Conservation (phyloP, 129 eudicot genomes). For the Flaveria bidentis region DNA sequence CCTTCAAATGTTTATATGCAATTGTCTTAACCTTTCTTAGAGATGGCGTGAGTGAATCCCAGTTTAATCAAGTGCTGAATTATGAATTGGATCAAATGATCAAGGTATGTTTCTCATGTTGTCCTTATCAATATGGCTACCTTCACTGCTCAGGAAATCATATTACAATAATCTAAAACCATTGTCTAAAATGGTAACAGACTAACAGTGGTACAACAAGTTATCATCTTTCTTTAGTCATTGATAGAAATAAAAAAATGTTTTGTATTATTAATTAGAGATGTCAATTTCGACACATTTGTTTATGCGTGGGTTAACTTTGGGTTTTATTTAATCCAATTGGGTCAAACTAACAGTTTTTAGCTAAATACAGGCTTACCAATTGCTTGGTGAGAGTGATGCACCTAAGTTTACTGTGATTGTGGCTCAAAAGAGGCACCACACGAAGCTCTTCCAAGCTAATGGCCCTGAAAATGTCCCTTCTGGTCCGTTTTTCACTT, state of each 20-base stretch:
- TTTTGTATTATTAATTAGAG: neutral
- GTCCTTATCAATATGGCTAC: neutral
- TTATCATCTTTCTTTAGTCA: conserved; percentile 17
- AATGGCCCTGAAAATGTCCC: conserved; percentile 73
- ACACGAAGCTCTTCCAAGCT: conserved; percentile 70
- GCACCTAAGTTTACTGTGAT: conserved; percentile 88
- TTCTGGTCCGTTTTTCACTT: conserved; percentile 49
- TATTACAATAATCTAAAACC: neutral
- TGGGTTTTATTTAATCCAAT: neutral
- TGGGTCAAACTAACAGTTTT: neutral
- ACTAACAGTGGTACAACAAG: conserved; percentile 14
- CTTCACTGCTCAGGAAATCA: conserved; percentile 2
- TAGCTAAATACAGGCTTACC: conserved; percentile 61
- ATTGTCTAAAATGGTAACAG: conserved; percentile 3
- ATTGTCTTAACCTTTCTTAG: conserved; percentile 43
- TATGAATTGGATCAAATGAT: conserved; percentile 88
- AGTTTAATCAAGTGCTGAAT: conserved; percentile 79
- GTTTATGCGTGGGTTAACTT: neutral
- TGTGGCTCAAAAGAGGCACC: conserved; percentile 91
- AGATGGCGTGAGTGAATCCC: conserved; percentile 96
- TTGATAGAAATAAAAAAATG: neutral
- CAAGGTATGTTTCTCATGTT: conserved; percentile 49
- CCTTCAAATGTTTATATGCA: neutral
- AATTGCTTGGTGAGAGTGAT: conserved; percentile 68
- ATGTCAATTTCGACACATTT: neutral